Conservation (phyloP, 768 basidiomycete species). For the Rhodotorula kratochvilovae region DNA sequence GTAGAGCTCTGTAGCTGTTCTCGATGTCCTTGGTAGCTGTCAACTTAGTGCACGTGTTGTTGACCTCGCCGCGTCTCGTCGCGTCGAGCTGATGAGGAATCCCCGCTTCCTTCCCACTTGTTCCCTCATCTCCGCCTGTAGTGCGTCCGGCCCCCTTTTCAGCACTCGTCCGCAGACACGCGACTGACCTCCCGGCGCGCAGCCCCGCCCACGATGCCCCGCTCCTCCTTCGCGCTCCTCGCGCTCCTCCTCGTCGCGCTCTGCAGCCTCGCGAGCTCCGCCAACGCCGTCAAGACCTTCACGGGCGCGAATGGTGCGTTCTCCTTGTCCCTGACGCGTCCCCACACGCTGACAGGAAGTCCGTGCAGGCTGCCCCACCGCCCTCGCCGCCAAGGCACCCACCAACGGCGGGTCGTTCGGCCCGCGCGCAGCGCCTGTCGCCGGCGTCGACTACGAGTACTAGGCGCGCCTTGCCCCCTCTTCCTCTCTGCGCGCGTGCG, state of each 20-base stretch:
- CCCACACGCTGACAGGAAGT: not conserved
- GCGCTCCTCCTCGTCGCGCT: conserved; percentile 3
- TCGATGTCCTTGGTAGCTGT: not conserved
- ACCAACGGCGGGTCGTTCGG: not conserved
- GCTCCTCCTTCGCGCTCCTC: not conserved
- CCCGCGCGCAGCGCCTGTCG: conserved; percentile 18
- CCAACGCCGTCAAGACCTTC: not conserved
- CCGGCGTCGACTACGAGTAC: conserved; percentile 20
- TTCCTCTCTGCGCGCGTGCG: no score
- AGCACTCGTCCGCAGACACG: no score
- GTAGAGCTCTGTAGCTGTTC: not conserved
- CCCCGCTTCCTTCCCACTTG: not conserved
- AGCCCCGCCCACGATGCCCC: not conserved
- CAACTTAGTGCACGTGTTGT: not conserved
- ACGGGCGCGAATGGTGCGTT: conserved; percentile 6
- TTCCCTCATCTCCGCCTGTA: not conserved
- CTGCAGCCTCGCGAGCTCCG: not conserved
- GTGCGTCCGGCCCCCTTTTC: no score
- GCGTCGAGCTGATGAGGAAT: not conserved
- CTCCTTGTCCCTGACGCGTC: not conserved
- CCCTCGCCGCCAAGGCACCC: not conserved
- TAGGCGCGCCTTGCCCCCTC: no score
- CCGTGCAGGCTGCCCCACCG: conserved; percentile 4
- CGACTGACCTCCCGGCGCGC: not conserved
- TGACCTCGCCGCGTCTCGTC: not conserved